Evolutionary conservation across 1,139 yeast species (phyloP), one percentile per base, ranked within the genome.

Genomic region (Candida tunisiensis): DNA sequence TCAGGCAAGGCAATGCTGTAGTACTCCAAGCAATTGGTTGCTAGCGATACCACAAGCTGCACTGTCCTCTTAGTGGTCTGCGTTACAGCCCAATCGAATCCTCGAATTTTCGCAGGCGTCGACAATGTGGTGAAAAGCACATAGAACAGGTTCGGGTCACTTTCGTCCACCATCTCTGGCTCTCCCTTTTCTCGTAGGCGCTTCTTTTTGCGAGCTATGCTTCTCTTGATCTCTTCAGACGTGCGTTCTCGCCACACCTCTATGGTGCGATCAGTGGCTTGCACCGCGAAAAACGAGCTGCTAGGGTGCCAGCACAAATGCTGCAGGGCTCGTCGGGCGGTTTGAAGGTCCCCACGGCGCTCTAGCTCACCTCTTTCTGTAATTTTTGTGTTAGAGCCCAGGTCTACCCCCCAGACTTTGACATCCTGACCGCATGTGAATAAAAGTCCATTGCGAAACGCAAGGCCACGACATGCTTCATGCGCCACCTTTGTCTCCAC

Each of bases 401-500:
- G 49, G 40, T 79, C 69, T 14, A 83, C 45, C 18, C 56, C 52
- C 96, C 98, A 88, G 10, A 83, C 63, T 45, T 80, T 82, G 21
- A 80, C 65, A 36, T 77, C 83, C 39, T 70, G 66, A 22, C 94
- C 91, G 20, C 77, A 64, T 2, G 94, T 83, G 11, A 83, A 53
- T n/a, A n/a, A n/a, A 16, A 68, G 48, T 35, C 72, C 20, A 2
- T 9, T 15, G 10, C 16, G 23, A 3, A 11, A 19, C 5, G 23
- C 33, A 51, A 88, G 96, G 36, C 83, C 83, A 10, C 80, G 65
- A n/a, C n/a, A n/a, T n/a, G n/a, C n/a, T n/a, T n/a, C n/a, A 46
- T 83, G 94, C 1, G 96, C 94, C 35, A 85, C 70, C 49, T 83
- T 96, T 1, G 96, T 83, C 49, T 88, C 99, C 10, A 83, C 60